phyloP scores from a whole-genome alignment of 768 basidiomycete species.

The Dacryopinax spathularia region DNA sequence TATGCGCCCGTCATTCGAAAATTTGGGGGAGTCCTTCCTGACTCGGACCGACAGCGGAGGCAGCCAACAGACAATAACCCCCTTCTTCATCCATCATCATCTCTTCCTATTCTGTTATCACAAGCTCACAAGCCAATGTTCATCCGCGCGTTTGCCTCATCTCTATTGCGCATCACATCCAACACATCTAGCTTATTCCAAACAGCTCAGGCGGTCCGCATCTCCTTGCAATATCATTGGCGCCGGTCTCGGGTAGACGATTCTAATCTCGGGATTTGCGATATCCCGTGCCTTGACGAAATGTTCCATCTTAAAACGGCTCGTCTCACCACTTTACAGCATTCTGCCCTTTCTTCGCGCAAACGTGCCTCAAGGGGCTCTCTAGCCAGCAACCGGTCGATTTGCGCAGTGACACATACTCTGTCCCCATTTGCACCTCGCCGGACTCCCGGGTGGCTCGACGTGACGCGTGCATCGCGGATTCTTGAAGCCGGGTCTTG shows the following conservation, averaged over 20 bases:
- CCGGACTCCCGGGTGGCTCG: background rate
- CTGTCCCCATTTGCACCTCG: background rate
- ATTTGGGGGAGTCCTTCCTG: background rate
- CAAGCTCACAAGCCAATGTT: background rate
- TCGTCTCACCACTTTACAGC: background rate
- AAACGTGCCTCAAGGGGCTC: background rate
- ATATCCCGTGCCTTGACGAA: background rate
- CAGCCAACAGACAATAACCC: too few species aligned
- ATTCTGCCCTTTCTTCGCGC: background rate
- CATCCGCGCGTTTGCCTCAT: background rate
- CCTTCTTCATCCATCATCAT: too few species aligned
- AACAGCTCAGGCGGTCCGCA: background rate
- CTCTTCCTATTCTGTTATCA: background rate
- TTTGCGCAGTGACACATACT: background rate
- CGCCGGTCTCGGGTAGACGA: background rate
- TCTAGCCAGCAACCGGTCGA: background rate
- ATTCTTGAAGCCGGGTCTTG: background rate
- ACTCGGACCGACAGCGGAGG: background rate
- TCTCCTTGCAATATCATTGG: background rate
- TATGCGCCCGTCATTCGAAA: constrained; percentile 3
- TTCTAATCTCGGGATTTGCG: background rate
- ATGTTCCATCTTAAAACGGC: background rate
- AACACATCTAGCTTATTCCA: background rate
- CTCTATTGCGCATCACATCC: background rate
- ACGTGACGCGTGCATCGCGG: background rate